phyloP scores from a whole-genome alignment of 306 rosid species.

The Pterocarpus macrocarpus region DNA sequence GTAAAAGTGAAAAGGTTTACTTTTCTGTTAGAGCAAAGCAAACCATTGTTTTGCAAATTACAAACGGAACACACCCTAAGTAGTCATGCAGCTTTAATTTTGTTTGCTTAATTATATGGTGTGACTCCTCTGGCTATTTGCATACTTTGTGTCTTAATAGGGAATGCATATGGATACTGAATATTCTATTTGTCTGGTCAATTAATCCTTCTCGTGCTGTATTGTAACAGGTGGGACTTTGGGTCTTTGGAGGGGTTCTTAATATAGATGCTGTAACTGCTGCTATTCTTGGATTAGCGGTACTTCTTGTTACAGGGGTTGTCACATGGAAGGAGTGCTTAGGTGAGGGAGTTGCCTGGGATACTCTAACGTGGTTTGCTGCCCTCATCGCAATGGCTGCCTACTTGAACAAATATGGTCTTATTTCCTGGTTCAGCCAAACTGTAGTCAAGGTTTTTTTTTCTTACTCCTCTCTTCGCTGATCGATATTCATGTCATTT shows the following conservation, averaged over 20 bases:
- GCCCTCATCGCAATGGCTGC: constrained; percentile 99
- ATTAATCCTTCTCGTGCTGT: neutral
- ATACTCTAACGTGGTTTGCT: constrained; percentile 98
- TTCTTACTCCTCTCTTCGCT: constrained; percentile 15
- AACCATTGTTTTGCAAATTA: too few relatives aligned
- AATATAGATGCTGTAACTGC: constrained; percentile 91
- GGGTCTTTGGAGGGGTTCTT: constrained; percentile 88
- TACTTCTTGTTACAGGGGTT: constrained; percentile 92
- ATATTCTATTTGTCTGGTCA: too few relatives aligned
- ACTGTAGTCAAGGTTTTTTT: constrained; percentile 87
- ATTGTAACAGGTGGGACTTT: constrained; percentile 82
- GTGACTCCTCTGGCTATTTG: too few relatives aligned
- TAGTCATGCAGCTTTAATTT: too few relatives aligned
- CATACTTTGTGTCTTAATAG: too few relatives aligned
- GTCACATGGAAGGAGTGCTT: constrained; percentile 99
- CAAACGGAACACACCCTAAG: too few relatives aligned
- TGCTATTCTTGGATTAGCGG: constrained; percentile 89
- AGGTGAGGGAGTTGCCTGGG: constrained; percentile 98
- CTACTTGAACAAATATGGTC: constrained; percentile 97
- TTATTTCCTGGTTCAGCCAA: constrained; percentile 97
- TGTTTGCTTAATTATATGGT: too few relatives aligned
- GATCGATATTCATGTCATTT: too few relatives aligned
- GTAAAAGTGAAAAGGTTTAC: too few relatives aligned
- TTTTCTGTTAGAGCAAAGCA: too few relatives aligned
- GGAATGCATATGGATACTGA: too few relatives aligned